These are phyloP conservation scores for Crithidia mellificae DNA, from an alignment of 208 protist genomes.

Conservation along the genomic window DNA sequence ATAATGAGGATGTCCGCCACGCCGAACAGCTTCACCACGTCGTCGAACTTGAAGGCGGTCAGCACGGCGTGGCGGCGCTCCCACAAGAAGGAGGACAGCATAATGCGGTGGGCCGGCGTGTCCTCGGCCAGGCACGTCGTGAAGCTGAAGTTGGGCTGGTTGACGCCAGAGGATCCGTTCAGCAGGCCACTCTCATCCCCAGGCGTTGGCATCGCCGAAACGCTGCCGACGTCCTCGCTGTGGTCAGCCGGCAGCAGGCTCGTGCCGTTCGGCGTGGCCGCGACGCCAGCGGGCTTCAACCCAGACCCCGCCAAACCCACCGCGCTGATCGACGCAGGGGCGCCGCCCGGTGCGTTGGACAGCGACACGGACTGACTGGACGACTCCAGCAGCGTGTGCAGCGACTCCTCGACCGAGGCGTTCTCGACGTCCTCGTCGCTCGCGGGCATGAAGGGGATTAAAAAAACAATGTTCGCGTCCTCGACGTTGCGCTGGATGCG, in stretches of 20 bases:
- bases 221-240: conserved; percentile 22
- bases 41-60: conserved; percentile 65
- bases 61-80: conserved; percentile 87
- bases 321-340: too few species aligned
- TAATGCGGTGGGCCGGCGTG: conserved; percentile 79
- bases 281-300: neutral
- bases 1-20: conserved; percentile 89
- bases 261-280: neutral
- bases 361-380: conserved; percentile 15
- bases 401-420: conserved; percentile 34
- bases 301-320: neutral
- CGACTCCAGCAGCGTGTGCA: conserved; percentile 18
- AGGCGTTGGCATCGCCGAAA: conserved; percentile 13
- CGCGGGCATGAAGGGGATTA: conserved; percentile 76
- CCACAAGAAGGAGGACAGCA: conserved; percentile 88
- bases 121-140: conserved; percentile 88
- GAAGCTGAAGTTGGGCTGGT: conserved; percentile 58
- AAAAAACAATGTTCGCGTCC: conserved; percentile 62
- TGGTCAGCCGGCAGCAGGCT: conserved; percentile 8
- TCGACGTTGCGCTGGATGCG: conserved; percentile 40
- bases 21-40: conserved; percentile 68
- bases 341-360: neutral
- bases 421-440: conserved; percentile 47
- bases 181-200: conserved; percentile 19
- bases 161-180: conserved; percentile 3